Percentiles rank a stretch among this genome's conserved stretches.
Evolutionary conservation across 129 eudicot species (phyloP).

Genomic region (Lactuca saligna): DNA sequence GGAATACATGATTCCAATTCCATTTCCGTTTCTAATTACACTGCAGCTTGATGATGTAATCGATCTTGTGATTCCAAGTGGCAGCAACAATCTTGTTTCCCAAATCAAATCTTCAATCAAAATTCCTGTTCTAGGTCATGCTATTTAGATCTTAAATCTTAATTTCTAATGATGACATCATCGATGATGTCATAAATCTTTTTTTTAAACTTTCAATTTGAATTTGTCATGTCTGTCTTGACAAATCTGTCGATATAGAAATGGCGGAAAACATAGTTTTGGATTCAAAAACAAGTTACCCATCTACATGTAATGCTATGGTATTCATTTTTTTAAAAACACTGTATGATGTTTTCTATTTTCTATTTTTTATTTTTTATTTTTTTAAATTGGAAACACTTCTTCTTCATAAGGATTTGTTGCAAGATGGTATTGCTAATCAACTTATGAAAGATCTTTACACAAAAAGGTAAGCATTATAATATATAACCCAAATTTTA

Average conservation of each 20-base stretch:
- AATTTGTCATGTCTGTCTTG: slow-evolving; percentile 94
- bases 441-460: slow-evolving; percentile 84
- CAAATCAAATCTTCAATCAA: slow-evolving; percentile 86
- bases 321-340: slow-evolving; percentile 26
- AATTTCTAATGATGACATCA: slow-evolving; percentile 8
- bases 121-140: slow-evolving; percentile 96
- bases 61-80: slow-evolving; percentile 98
- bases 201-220: slow-evolving; percentile 61
- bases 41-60: slow-evolving; percentile 96
- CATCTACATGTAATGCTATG: slow-evolving; percentile 99
- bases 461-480: slow-evolving; percentile 57
- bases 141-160: slow-evolving; percentile 18
- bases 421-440: slow-evolving; percentile 53
- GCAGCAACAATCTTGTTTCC: slow-evolving; percentile 93
- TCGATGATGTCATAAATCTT: not conserved
- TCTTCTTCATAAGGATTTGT: slow-evolving; percentile 83
- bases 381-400: slow-evolving; percentile 70
- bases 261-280: slow-evolving; percentile 81
- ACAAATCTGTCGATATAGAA: slow-evolving; percentile 81
- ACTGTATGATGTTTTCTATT: too few species aligned
- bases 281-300: slow-evolving; percentile 94
- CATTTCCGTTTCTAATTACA: slow-evolving; percentile 1
- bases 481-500: too few species aligned
- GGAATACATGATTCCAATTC: too few species aligned
- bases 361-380: slow-evolving; percentile 8